Evolutionary conservation across 768 basidiomycete species (phyloP).

Genomic region (Auriculariales sp.): DNA sequence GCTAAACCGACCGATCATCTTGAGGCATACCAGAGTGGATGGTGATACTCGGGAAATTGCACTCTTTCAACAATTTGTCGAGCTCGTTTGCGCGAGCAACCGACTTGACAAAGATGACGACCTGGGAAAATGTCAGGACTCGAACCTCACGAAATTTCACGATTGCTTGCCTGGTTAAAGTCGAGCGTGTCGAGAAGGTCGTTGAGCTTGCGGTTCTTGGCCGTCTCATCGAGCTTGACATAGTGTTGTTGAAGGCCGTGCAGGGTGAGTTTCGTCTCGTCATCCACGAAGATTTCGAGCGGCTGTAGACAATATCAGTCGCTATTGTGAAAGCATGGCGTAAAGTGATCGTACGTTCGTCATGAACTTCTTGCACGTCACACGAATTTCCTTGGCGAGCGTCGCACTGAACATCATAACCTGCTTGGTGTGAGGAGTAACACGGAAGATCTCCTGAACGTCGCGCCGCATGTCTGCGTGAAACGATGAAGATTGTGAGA

Average conservation of each 20-base stretch:
- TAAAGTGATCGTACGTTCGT: slow-evolving; percentile 88
- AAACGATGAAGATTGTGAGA: slow-evolving; percentile 22
- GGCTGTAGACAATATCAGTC: slow-evolving; percentile 38
- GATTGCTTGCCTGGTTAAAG: slow-evolving; percentile 76
- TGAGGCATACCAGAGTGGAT: slow-evolving; percentile 93
- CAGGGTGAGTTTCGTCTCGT: slow-evolving; percentile 94
- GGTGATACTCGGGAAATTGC: slow-evolving; percentile 96
- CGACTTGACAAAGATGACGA: slow-evolving; percentile 98
- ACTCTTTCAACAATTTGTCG: slow-evolving; percentile 89
- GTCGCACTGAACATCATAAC: slow-evolving; percentile 99
- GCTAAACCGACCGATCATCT: slow-evolving; percentile 72
- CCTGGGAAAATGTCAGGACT: slow-evolving; percentile 31
- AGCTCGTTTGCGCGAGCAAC: slow-evolving; percentile 92
- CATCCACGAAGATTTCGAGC: slow-evolving; percentile 97
- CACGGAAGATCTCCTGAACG: slow-evolving; percentile 99
- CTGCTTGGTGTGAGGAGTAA: slow-evolving; percentile 98
- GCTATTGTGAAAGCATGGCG: background rate
- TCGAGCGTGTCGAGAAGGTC: slow-evolving; percentile 90
- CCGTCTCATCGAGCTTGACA: slow-evolving; percentile 87
- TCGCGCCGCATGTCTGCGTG: slow-evolving; percentile 96
- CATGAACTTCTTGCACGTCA: slow-evolving; percentile 99
- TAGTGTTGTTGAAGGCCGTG: slow-evolving; percentile 99
- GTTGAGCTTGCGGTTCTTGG: slow-evolving; percentile 94
- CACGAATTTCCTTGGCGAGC: slow-evolving; percentile 87
- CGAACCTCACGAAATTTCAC: background rate